Conservation (phyloP, 2,329 filamentous ascomycete species). For the Exophiala spinifera region DNA sequence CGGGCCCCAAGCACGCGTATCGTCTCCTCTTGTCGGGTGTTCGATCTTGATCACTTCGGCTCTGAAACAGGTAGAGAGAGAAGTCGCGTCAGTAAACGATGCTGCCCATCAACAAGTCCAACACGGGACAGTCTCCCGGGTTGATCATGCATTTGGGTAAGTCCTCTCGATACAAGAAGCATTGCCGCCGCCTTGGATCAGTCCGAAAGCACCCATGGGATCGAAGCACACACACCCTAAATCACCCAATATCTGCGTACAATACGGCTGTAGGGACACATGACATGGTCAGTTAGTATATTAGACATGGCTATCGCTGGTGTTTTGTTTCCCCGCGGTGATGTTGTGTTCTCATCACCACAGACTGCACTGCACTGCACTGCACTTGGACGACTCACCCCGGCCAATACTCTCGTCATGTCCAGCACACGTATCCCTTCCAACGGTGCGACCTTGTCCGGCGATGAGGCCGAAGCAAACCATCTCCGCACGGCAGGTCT, state of each 20-base stretch:
- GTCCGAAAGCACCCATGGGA: background rate
- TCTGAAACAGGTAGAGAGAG: conserved; percentile 53
- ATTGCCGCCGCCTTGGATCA: too few relatives aligned
- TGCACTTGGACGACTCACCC: conserved; percentile 61
- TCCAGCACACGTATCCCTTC: conserved; percentile 86
- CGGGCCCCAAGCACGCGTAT: conserved; percentile 94
- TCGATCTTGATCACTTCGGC: conserved; percentile 98
- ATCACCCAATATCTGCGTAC: conserved; percentile 93
- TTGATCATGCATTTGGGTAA: too few relatives aligned
- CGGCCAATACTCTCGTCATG: conserved; percentile 93
- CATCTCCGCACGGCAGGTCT: background rate
- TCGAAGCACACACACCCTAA: conserved; percentile 67
- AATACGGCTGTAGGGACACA: conserved; percentile 69
- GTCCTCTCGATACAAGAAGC: too few relatives aligned
- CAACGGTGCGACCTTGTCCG: conserved; percentile 54
- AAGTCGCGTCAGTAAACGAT: background rate
- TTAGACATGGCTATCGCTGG: background rate
- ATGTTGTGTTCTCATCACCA: too few relatives aligned
- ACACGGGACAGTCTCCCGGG: too few relatives aligned
- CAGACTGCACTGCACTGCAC: too few relatives aligned
- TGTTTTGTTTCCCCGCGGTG: too few relatives aligned
- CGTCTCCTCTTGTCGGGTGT: conserved; percentile 85
- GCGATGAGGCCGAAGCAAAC: conserved; percentile 9
- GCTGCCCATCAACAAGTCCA: background rate
- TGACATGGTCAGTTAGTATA: background rate